Base-by-base conservation (phyloP, 345 rosid species). In the Anacardium occidentale region DNA sequence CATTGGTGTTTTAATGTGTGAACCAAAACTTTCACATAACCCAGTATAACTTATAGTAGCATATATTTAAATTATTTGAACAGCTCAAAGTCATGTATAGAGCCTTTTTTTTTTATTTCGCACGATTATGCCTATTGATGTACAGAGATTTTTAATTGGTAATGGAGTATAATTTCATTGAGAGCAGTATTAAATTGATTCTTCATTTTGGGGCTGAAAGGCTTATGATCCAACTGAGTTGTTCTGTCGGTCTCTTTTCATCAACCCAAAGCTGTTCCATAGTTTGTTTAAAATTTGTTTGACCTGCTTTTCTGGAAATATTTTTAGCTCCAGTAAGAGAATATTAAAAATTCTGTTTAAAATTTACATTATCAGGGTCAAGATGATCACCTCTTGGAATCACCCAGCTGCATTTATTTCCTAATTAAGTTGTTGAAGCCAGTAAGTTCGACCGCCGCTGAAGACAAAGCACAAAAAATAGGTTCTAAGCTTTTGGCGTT, bases 351-450 rank as follows among this genome's bases (percentile, higher is more conserved):
- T 42, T 37, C 42, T 26, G 18, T 55, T 62, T 60, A 15, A 64
- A 26, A 48, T 76, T 75, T 55, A 42, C 67, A 53, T 37, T 78
- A 71, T 72, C 87, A 95, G 99, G 92, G 87, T 70, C 96, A 87
- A 80, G 98, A 90, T 75, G 91, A 89, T 65, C 86, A 85, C 63
- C 83, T 89, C 67, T 78, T 92, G 83, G 97, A 95, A 74, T 89
- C 94, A 58, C 82, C 87, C 42, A 68, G 79, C 54, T 76, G 82
- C 86, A 80, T 94, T 75, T 73, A 45, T 63, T 90, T 94, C 82
- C 83, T 92, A 73, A 84, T 89, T 15, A 90, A 84, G 81, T 65
- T 92, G 81, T 81, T 94, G 85, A 92, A 88, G 79, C 98, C 98
- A 50, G 81, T 87, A 29, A 55, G 67, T 61, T 78, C 89, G 18